Percentiles rank a stretch among this genome's conserved stretches.
Conservation (phyloP, 805 yeast genomes). For the Candida coquimbonensis region DNA sequence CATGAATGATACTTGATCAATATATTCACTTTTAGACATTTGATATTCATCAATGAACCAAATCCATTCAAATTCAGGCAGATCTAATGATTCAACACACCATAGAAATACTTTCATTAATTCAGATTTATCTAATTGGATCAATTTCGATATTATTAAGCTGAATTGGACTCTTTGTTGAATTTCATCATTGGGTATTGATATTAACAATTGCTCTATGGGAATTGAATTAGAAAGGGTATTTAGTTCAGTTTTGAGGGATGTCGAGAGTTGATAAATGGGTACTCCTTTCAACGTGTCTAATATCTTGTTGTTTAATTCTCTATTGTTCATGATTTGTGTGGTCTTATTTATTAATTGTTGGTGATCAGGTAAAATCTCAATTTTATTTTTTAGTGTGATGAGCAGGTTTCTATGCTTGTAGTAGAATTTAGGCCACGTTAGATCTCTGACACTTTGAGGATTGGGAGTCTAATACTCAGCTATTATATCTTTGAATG, state of each 20-base stretch:
- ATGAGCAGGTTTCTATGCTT: too few relatives aligned
- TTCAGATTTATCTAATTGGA: background rate
- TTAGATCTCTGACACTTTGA: too few relatives aligned
- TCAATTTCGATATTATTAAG: background rate
- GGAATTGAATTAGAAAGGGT: background rate
- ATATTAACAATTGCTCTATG: background rate
- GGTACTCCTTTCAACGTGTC: background rate
- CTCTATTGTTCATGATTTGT: background rate
- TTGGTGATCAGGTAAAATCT: too few relatives aligned
- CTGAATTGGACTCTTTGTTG: background rate
- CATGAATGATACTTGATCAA: conserved; percentile 10
- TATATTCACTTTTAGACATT: conserved; percentile 5
- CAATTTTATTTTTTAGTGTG: too few relatives aligned
- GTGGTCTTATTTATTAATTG: too few relatives aligned
- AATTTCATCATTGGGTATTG: background rate
- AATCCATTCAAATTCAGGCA: conserved; percentile 11
- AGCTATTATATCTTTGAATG: too few relatives aligned
- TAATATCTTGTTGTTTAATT: background rate
- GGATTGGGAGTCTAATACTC: too few relatives aligned
- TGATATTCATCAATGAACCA: conserved; percentile 18
- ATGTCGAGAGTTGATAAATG: background rate
- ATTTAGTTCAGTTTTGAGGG: background rate
- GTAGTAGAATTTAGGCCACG: too few relatives aligned
- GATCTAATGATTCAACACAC: background rate
- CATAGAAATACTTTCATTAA: background rate